Percentiles rank a stretch among this genome's conserved stretches.
These are phyloP conservation scores for Saccharomyces hybrid DNA, from an alignment of 1,139 yeast species.

Conservation along the genomic window DNA sequence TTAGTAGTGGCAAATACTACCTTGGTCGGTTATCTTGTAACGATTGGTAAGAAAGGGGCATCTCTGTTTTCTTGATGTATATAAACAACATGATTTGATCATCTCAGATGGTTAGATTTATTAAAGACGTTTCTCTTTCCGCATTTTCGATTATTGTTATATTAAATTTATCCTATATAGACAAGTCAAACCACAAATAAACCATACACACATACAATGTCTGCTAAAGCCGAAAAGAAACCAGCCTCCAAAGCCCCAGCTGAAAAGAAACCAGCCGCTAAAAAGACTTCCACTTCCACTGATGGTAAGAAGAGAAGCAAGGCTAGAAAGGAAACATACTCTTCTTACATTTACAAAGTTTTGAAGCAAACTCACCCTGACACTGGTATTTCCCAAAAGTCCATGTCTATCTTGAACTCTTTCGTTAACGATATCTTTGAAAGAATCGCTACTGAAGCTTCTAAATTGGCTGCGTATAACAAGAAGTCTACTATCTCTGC, in stretches of 20 bases:
- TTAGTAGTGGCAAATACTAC: not conserved
- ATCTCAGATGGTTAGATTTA: not conserved
- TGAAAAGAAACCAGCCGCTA: constrained; percentile 94
- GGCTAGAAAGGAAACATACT: constrained; percentile 98
- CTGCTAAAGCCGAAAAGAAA: constrained; percentile 96
- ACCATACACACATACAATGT: constrained; percentile 46
- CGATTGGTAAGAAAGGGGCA: not conserved
- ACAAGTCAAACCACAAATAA: constrained; percentile 2
- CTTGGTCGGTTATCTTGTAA: not conserved
- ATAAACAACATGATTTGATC: not conserved
- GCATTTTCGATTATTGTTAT: not conserved
- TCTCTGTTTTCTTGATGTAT: not conserved
- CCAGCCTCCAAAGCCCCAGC: constrained; percentile 99
- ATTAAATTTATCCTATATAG: not conserved
- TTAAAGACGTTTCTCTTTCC: not conserved
- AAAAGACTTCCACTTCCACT: constrained; percentile 72
- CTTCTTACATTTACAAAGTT: constrained; percentile 97
- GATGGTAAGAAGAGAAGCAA: constrained; percentile 92
- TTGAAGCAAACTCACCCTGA: constrained; percentile 99
- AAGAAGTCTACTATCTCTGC: constrained; percentile 98
- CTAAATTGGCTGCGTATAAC: constrained; percentile 99
- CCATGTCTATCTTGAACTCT: constrained; percentile 98
- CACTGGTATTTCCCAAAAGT: constrained; percentile 98
- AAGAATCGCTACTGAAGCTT: constrained; percentile 96
- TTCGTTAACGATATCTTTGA: constrained; percentile 94